phyloP scores from a whole-genome alignment of 371 early-diverging fungal genomes.

The Quaeritorhiza haematococci region DNA sequence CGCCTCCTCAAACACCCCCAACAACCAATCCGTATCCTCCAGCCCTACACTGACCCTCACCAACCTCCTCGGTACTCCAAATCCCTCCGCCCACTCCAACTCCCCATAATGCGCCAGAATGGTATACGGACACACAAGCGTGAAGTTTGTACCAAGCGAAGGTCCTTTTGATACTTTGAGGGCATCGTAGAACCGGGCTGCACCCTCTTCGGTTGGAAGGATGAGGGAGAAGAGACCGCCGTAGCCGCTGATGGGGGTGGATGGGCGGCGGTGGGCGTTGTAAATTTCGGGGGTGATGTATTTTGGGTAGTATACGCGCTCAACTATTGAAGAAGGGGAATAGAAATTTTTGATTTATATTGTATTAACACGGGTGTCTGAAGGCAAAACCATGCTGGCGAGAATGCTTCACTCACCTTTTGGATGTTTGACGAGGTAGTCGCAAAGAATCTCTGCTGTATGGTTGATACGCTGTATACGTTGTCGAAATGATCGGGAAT shows the following conservation, averaged over 20 bases:
- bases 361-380: not conserved
- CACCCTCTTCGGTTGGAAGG: constrained; percentile 54
- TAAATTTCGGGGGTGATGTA: constrained; percentile 66
- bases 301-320: constrained; percentile 78
- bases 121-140: constrained; percentile 89
- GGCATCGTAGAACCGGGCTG: constrained; percentile 75
- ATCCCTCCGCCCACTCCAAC: constrained; percentile 85
- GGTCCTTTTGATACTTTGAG: constrained; percentile 82
- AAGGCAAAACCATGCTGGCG: not conserved
- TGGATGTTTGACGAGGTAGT: constrained; percentile 59
- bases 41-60: constrained; percentile 88
- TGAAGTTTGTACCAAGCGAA: constrained; percentile 94
- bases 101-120: constrained; percentile 86
- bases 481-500: constrained; percentile 79
- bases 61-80: constrained; percentile 69
- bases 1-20: constrained; percentile 64
- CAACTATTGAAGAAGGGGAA: constrained; percentile 43
- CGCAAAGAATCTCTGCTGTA: constrained; percentile 75
- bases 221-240: constrained; percentile 86
- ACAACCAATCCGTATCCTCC: constrained; percentile 63
- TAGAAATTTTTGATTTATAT: constrained; percentile 1
- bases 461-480: constrained; percentile 69
- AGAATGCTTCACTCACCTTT: constrained; percentile 27
- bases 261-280: constrained; percentile 46
- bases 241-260: constrained; percentile 51